Evolutionary conservation across 2,329 filamentous ascomycete species (phyloP).

Genomic region (Zasmidium cellare): DNA sequence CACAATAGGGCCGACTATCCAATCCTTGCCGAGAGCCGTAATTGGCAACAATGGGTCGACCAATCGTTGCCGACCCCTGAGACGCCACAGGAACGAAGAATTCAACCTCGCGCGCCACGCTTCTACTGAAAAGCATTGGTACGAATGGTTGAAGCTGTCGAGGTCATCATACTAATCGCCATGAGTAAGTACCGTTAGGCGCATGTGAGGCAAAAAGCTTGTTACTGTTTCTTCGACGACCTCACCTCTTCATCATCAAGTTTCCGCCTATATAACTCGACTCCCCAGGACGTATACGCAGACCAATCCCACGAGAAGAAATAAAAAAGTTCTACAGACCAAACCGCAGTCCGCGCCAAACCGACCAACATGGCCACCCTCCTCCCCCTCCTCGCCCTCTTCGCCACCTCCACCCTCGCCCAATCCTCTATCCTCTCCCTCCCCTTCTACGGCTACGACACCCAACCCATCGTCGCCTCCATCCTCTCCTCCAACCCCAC

Average conservation of each 20-base stretch:
- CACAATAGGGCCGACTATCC: too few species aligned
- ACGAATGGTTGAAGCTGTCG: too few species aligned
- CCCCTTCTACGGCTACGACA: conserved; percentile 26
- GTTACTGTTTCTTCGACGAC: background rate
- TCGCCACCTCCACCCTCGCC: background rate
- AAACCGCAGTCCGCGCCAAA: background rate
- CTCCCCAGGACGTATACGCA: too few species aligned
- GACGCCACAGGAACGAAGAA: conserved; percentile 3
- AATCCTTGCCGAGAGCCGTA: background rate
- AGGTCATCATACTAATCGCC: background rate
- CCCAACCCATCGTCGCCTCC: conserved; percentile 18
- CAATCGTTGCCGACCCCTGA: background rate
- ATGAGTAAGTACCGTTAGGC: too few species aligned
- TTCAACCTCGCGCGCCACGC: background rate
- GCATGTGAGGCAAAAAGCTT: background rate
- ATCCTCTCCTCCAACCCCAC: conserved; percentile 15
- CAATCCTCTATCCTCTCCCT: conserved; percentile 12
- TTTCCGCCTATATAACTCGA: too few species aligned
- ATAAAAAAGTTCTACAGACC: too few species aligned
- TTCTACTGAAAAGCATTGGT: background rate
- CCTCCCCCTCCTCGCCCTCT: background rate
- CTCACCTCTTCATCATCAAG: background rate
- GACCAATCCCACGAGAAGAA: background rate
- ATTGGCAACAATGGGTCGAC: background rate
- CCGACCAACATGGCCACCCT: background rate